Conservation (phyloP, 2,329 filamentous ascomycete species). For the Xylaria multiplex region DNA sequence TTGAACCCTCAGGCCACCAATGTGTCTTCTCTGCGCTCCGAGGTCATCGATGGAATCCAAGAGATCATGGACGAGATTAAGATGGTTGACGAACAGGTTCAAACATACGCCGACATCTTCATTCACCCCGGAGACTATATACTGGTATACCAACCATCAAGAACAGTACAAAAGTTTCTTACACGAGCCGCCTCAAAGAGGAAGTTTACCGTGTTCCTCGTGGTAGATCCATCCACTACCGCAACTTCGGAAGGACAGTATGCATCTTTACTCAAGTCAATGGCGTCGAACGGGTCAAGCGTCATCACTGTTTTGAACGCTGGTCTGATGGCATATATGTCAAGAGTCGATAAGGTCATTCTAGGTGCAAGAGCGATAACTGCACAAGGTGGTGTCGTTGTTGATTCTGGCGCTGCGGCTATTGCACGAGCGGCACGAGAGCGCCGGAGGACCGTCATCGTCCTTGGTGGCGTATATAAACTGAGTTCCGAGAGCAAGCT, state of each 20-base stretch:
- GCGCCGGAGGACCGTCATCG: constrained; percentile 84
- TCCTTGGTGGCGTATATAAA: constrained; percentile 92
- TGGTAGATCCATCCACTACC: constrained; percentile 66
- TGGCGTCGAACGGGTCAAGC: constrained; percentile 79
- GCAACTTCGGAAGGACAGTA: constrained; percentile 54
- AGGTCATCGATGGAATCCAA: constrained; percentile 92
- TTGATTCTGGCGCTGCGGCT: constrained; percentile 82
- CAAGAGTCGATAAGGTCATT: constrained; percentile 93
- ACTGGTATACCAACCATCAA: constrained; percentile 85
- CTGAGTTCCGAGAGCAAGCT: constrained; percentile 90
- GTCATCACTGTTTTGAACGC: constrained; percentile 87
- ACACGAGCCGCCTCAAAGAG: constrained; percentile 87
- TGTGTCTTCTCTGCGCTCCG: constrained; percentile 80
- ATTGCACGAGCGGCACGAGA: constrained; percentile 87
- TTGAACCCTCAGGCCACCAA: constrained; percentile 54
- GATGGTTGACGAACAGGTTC: constrained; percentile 92
- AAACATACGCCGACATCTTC: constrained; percentile 86
- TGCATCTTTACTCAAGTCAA: constrained; percentile 76
- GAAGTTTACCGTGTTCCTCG: constrained; percentile 90
- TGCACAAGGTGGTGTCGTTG: constrained; percentile 86
- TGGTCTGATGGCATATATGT: constrained; percentile 92
- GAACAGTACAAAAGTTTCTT: constrained; percentile 89
- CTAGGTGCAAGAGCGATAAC: constrained; percentile 87
- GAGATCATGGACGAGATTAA: constrained; percentile 96
- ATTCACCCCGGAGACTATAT: constrained; percentile 95